These are phyloP conservation scores for Podaxis carcinomalis DNA, from an alignment of 768 basidiomycete species.

Conservation along the genomic window DNA sequence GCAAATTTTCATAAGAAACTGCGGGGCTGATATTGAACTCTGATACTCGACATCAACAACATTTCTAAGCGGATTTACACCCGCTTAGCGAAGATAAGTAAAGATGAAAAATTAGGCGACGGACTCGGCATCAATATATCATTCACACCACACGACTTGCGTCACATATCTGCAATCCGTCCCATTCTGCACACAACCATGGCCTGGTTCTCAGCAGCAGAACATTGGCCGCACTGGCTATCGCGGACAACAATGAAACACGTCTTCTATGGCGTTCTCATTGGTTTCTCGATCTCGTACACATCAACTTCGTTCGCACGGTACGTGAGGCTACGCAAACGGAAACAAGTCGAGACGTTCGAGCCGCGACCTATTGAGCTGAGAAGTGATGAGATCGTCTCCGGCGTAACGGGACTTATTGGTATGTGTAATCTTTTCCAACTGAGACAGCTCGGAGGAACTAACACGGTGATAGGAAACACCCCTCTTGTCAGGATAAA, in stretches of 20 bases:
- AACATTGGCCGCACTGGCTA: slow-evolving; percentile 32
- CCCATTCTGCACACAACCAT: slow-evolving; percentile 12
- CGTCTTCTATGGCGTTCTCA: slow-evolving; percentile 43
- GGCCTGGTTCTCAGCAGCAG: slow-evolving; percentile 17
- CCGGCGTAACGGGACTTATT: slow-evolving; percentile 81
- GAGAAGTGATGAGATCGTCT: slow-evolving; percentile 72
- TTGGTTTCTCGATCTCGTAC: slow-evolving; percentile 75
- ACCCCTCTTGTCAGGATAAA: slow-evolving; percentile 91
- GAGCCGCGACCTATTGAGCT: slow-evolving; percentile 62
- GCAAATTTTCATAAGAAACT: not conserved
- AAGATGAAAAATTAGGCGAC: not conserved
- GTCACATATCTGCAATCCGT: not conserved
- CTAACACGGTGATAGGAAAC: slow-evolving; percentile 56
- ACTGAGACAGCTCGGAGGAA: not conserved
- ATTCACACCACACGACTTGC: not conserved
- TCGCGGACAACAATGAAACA: slow-evolving; percentile 31
- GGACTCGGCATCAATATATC: slow-evolving; percentile 1
- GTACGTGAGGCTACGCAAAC: slow-evolving; percentile 48
- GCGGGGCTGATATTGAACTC: not conserved
- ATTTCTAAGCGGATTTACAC: not conserved
- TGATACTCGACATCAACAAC: not conserved
- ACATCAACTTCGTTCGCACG: slow-evolving; percentile 62
- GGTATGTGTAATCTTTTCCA: slow-evolving; percentile 37
- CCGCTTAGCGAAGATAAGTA: not conserved
- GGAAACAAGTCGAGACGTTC: slow-evolving; percentile 35